Evolutionary conservation across 768 basidiomycete species (phyloP), one percentile per base, ranked within the genome.

Genomic region (Macrolepiota albuminosa): DNA sequence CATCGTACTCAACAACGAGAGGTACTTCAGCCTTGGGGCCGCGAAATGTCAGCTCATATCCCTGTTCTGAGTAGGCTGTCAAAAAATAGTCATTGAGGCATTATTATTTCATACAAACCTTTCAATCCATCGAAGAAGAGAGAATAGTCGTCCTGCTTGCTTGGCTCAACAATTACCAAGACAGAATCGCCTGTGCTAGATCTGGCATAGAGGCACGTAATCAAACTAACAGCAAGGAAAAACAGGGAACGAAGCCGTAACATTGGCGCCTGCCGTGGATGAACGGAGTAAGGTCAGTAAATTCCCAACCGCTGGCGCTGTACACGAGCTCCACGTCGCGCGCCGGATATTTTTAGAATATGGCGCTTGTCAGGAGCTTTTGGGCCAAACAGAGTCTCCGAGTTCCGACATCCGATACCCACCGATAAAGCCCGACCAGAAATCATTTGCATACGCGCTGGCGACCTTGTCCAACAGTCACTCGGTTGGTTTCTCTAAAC

Each of bases 31-130:
- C 90, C 72, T 87, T 92, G 16, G 95, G 91, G 24, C 81, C 78
- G 55, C 95, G 88, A 79, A 95, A 94, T 0, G 90, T 94, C 49
- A 98, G 76, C 54, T 91, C 79, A 73, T 91, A 97, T 9, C 96
- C 96, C 61, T 85, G 79, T 51, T 84, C 92, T 95, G 67, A 16
- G 61, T 11, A 45, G 1, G 29, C 13, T 13, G 10, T 39, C 39
- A 59, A 34, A 29, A 51, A 40, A 49, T 56, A 55, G 51, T 55
- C 60, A 64, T 2, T 18, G 9, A 49, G 4, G 24, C 7, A 31
- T 18, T 18, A 43, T 16, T 26, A 39, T 54, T 31, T 13, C 24
- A 31, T 24, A 70, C 72, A 52, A 57, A 95, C 95, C 83, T 77
- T 83, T 79, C 52, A 98, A 76, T 18, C 85, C 86, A 56, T 81